phyloP scores from a whole-genome alignment of 108 stramenopile species.

The Stephanodiscus triporus region DNA sequence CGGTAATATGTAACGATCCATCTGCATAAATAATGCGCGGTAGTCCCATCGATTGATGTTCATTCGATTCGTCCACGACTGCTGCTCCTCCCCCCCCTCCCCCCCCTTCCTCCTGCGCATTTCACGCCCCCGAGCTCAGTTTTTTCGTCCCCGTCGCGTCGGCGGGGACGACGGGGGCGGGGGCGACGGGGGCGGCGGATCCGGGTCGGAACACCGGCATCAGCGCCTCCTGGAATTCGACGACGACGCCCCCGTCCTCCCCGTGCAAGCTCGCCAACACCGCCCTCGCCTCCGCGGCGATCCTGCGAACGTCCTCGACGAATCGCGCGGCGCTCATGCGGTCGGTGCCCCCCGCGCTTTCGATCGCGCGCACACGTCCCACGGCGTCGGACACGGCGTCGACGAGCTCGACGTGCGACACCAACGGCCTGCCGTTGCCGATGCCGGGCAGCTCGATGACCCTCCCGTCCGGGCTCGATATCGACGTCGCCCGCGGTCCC shows the following conservation, averaged over 20 bases:
- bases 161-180: background rate
- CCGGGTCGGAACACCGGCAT: conserved; percentile 82
- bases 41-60: background rate
- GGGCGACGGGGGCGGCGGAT: no score
- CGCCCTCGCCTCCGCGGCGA: conserved; percentile 79
- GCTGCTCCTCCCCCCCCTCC: no score
- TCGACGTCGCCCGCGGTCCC: conserved; percentile 66
- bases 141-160: conserved; percentile 19
- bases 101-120: no score
- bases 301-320: conserved; percentile 72
- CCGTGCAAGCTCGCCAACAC: conserved; percentile 75
- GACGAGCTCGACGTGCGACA: conserved; percentile 66
- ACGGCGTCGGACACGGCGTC: conserved; percentile 68
- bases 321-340: conserved; percentile 63
- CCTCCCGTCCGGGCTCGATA: conserved; percentile 78
- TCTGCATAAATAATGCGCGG: background rate
- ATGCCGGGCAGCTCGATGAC: conserved; percentile 53
- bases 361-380: conserved; percentile 77
- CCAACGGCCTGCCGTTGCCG: conserved; percentile 51
- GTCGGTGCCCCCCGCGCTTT: conserved; percentile 71
- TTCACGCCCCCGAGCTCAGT: no score
- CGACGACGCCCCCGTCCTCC: conserved; percentile 61
- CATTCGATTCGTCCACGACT: background rate
- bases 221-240: conserved; percentile 66
- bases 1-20: no score